These are phyloP conservation scores for Venturia carpophila DNA, from an alignment of 2,329 filamentous ascomycete species.

Conservation along the genomic window DNA sequence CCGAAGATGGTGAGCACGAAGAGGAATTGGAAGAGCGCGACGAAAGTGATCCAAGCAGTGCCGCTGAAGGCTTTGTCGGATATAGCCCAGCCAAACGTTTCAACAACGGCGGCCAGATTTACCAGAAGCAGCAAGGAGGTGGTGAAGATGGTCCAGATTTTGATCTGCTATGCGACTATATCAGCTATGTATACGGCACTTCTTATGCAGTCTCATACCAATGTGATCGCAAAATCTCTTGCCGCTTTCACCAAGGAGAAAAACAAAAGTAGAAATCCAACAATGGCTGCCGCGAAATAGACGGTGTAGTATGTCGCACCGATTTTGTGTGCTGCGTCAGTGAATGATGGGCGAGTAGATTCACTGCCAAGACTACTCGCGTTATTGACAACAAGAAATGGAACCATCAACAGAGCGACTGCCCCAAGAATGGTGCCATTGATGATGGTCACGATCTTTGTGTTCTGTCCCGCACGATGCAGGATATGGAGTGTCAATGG, in stretches of 20 bases:
- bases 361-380: slow-evolving; percentile 1
- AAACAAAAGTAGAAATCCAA: neutral
- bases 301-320: neutral
- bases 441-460: neutral
- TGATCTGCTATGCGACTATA: neutral
- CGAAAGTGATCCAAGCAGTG: neutral
- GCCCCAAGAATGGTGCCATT: neutral
- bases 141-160: slow-evolving; percentile 10
- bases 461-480: slow-evolving; percentile 6
- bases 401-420: slow-evolving; percentile 2
- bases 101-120: neutral
- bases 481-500: slow-evolving; percentile 4
- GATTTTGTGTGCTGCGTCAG: neutral
- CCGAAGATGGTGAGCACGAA: slow-evolving; percentile 11
- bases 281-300: neutral
- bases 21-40: slow-evolving; percentile 11
- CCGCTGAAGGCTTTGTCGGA: neutral
- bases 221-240: neutral
- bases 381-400: neutral
- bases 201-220: neutral
- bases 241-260: neutral
- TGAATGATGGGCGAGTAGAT: neutral
- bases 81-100: neutral
- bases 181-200: neutral
- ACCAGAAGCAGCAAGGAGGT: neutral